phyloP scores from a whole-genome alignment of 1,284 basidiomycete genomes.

The Anthracocystis walkeri region DNA sequence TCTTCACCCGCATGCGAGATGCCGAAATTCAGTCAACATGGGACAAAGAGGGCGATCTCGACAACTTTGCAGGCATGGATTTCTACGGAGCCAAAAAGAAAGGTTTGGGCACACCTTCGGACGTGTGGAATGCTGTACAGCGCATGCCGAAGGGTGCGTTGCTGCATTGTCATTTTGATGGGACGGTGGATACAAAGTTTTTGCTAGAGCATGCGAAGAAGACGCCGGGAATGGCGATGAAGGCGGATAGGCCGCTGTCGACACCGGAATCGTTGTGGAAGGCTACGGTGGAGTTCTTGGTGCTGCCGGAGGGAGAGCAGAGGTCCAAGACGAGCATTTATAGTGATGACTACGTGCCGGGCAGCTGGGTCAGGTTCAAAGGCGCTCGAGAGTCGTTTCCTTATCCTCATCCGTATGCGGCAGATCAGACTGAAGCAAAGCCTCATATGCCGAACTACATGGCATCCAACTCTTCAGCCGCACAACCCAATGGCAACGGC shows the following conservation, averaged over 20 bases:
- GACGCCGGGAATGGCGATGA: conserved; percentile 48
- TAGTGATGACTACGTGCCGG: conserved; percentile 36
- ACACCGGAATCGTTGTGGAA: conserved; percentile 32
- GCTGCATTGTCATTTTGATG: conserved; percentile 63
- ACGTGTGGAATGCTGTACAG: conserved; percentile 29
- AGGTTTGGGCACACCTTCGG: conserved; percentile 29
- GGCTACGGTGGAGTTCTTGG: conserved; percentile 42
- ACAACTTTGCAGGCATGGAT: conserved; percentile 43
- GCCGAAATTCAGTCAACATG: conserved; percentile 30
- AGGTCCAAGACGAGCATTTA: conserved; percentile 33
- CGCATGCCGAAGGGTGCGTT: conserved; percentile 59
- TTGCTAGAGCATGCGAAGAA: conserved; percentile 34
- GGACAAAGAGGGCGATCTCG: conserved; percentile 39
- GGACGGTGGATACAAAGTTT: conserved; percentile 54
- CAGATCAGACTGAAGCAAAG: not conserved
- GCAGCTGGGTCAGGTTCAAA: conserved; percentile 49
- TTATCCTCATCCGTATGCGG: conserved; percentile 39
- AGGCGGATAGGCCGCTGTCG: conserved; percentile 34
- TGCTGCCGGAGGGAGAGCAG: conserved; percentile 23
- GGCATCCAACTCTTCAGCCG: not conserved
- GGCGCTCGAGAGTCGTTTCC: conserved; percentile 41
- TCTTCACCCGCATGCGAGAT: conserved; percentile 29
- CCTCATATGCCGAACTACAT: conserved; percentile 26
- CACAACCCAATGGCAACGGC: not conserved
- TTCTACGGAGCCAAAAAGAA: conserved; percentile 38